Base-by-base conservation (phyloP, 2,329 filamentous ascomycete genomes). In the Teratosphaeriaceae sp. region DNA sequence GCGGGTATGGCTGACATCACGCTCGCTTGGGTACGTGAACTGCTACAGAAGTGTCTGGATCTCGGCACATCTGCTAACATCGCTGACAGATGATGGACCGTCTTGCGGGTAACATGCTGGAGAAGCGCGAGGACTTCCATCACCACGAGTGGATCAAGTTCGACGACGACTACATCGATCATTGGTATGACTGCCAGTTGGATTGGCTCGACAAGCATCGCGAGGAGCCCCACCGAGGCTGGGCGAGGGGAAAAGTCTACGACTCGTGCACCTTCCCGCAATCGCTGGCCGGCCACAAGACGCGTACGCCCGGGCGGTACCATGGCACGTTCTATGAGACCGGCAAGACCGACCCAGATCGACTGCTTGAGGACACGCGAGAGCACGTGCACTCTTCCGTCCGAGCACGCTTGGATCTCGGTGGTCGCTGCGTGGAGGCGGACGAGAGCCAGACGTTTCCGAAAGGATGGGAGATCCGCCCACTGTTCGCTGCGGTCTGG, bases 71-170 rank as follows among this genome's bases (percentile, higher is more conserved):
- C n/a, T n/a, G n/a, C n/a, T n/a, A n/a, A n/a, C n/a, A n/a, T n/a
- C n/a, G n/a, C n/a, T n/a, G n/a, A n/a, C n/a, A n/a, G n/a, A 66
- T 67, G 67, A 66, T 69, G 61, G 58, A 65, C 27, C 59, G 61
- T 21, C 47, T 65, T 1, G 50, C 59, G 5, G 62, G 62, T 11
- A 55, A 62, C 21, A 53, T 53, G n/a, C 41, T 50, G 9, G 38
- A 47, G 20, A 41, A 46, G 3, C 38, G 46, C n/a, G 52, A 54
- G 8, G 40, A 50, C 8, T 60, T 55, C 45, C 38, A 52, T 1
- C 43, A 47, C 9, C 49, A 53, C 15, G 56, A 63, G 40, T 64
- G 60, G 61, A 61, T 65, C 36, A 48, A 57, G 23, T 65, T 65
- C 41, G 60, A 65, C 42, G 53, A 59, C 22, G 53, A 59, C 7